phyloP scores from a whole-genome alignment of 768 basidiomycete genomes.

The Russula dissimulans region DNA sequence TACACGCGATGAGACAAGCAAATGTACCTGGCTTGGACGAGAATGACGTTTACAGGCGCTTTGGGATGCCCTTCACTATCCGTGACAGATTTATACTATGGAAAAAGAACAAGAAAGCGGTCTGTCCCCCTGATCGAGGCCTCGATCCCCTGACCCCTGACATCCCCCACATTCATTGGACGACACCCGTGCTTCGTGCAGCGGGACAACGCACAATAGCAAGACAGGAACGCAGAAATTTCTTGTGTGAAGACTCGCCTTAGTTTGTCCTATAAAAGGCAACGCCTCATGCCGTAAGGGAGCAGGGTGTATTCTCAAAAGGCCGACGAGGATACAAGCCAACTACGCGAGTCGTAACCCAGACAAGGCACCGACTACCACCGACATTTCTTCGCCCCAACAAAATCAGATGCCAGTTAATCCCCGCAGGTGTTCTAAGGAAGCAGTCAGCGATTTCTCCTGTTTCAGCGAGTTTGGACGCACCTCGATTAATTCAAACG shows the following conservation, averaged over 20 bases:
- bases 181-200: too few species aligned
- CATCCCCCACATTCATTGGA: too few species aligned
- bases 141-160: not conserved
- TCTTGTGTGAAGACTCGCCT: not conserved
- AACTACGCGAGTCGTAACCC: not conserved
- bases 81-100: too few species aligned
- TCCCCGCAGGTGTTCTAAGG: conserved; percentile 26
- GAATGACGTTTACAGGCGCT: too few species aligned
- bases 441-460: not conserved
- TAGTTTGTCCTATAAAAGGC: not conserved
- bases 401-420: conserved; percentile 22
- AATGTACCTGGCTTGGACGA: not conserved
- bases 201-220: not conserved
- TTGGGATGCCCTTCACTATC: too few species aligned
- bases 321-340: not conserved
- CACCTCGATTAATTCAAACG: conserved; percentile 76
- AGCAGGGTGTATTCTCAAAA: not conserved
- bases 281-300: not conserved
- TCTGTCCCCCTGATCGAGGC: too few species aligned
- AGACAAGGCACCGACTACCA: not conserved
- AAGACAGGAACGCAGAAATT: not conserved
- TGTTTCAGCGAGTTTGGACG: conserved; percentile 14
- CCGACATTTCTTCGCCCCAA: not conserved
- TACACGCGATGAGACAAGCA: not conserved
- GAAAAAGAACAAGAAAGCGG: not conserved